Conservation (phyloP, 2,329 filamentous ascomycete species). For the Colletotrichum coccodes region DNA sequence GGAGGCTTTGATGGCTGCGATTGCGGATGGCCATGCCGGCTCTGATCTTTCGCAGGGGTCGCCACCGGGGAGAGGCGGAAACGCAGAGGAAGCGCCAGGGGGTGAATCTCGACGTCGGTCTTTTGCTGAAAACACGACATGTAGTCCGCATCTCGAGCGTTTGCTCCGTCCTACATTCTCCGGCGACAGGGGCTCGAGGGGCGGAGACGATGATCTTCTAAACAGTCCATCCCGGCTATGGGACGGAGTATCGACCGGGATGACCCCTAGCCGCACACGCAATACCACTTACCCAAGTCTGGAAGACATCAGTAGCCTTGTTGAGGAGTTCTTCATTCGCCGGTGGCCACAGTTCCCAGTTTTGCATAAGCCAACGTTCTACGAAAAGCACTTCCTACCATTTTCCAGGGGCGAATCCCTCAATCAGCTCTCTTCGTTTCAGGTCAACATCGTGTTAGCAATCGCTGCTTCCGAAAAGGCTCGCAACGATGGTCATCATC, state of each 20-base stretch:
- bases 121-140: not conserved
- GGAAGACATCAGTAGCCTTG: constrained; percentile 13
- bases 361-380: constrained; percentile 36
- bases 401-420: not conserved
- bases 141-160: not conserved
- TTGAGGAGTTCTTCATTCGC: constrained; percentile 37
- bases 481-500: not conserved
- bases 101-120: not conserved
- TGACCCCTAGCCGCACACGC: not conserved
- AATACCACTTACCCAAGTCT: not conserved
- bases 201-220: constrained; percentile 2
- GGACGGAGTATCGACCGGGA: constrained; percentile 7
- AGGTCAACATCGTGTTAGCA: constrained; percentile 38
- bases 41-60: not conserved
- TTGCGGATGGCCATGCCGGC: not conserved
- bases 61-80: too few species aligned
- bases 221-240: constrained; percentile 34
- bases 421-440: constrained; percentile 29
- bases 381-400: constrained; percentile 24
- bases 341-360: constrained; percentile 40
- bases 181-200: not conserved
- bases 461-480: constrained; percentile 37
- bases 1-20: not conserved
- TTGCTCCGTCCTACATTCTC: not conserved
- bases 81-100: not conserved